A percentile compares a stretch with the other conserved stretches of the same genome.
Evolutionary conservation across 225 moss, liverwort and hornwort genomes (phyloP).

Genomic region (Ulota crispa): DNA sequence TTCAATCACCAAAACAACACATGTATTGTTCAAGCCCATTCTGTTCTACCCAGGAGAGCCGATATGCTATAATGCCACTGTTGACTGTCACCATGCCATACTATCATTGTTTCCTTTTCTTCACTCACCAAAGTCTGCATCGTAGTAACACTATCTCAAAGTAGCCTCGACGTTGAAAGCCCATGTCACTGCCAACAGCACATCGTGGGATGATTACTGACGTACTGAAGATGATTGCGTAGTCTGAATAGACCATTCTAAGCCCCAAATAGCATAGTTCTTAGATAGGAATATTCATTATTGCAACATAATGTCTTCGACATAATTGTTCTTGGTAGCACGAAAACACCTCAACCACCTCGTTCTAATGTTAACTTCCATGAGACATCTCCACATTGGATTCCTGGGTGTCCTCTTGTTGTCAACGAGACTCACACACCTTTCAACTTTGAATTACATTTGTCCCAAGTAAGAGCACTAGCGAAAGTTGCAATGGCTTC

Average conservation of each 20-base stretch:
- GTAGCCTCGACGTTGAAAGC: neutral
- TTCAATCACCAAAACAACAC: neutral
- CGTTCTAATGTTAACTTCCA: no score
- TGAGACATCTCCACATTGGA: no score
- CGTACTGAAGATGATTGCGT: neutral
- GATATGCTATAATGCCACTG: neutral
- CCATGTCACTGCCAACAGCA: neutral
- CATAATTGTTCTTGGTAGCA: no score
- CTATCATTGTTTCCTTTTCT: neutral
- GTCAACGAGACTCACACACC: no score
- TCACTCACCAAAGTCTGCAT: neutral
- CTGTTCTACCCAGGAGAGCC: neutral
- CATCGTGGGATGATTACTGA: neutral
- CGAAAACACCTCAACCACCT: no score
- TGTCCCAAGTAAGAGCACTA: no score
- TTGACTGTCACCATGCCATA: neutral
- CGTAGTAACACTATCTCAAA: neutral
- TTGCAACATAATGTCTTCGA: neutral
- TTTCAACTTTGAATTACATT: no score
- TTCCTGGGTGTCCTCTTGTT: no score
- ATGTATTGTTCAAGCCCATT: neutral
- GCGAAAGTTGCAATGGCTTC: no score
- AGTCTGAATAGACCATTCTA: neutral
- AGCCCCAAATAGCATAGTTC: neutral
- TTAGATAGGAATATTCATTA: no score